phyloP scores from a whole-genome alignment of 2,329 filamentous ascomycete species.

The Ramularia collo-cygni region DNA sequence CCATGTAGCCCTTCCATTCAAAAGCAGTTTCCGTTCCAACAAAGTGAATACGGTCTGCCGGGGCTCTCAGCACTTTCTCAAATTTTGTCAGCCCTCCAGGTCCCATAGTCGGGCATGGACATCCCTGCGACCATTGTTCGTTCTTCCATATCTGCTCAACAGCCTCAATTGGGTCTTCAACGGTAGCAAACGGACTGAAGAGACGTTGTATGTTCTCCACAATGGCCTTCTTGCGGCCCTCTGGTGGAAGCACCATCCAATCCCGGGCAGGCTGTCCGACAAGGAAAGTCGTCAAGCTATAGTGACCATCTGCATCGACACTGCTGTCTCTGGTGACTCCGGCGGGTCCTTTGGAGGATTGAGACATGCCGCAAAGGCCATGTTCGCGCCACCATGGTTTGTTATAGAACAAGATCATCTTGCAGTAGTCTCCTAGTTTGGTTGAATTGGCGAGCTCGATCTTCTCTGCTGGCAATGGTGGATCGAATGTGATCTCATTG shows the following conservation, averaged over 20 bases:
- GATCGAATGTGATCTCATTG: slow-evolving; percentile 42
- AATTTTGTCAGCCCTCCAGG: slow-evolving; percentile 22
- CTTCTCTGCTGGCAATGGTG: slow-evolving; percentile 40
- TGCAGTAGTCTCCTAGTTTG: slow-evolving; percentile 43
- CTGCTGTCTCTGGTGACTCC: slow-evolving; percentile 42
- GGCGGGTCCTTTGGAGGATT: slow-evolving; percentile 42
- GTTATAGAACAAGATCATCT: slow-evolving; percentile 44
- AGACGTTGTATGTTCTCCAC: slow-evolving; percentile 32
- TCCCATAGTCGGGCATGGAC: slow-evolving; percentile 23
- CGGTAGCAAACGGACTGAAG: slow-evolving; percentile 22
- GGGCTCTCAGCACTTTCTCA: slow-evolving; percentile 19
- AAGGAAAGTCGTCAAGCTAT: slow-evolving; percentile 37
- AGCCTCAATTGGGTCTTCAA: slow-evolving; percentile 28
- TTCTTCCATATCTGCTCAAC: slow-evolving; percentile 25
- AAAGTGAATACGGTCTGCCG: slow-evolving; percentile 43
- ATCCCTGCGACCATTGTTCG: slow-evolving; percentile 25
- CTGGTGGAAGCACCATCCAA: slow-evolving; percentile 29
- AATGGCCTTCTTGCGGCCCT: slow-evolving; percentile 28
- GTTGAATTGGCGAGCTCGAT: slow-evolving; percentile 17
- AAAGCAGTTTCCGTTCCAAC: slow-evolving; percentile 48
- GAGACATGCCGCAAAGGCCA: slow-evolving; percentile 41
- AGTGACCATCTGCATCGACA: slow-evolving; percentile 20
- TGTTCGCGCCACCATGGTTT: slow-evolving; percentile 42
- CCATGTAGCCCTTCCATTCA: slow-evolving; percentile 54
- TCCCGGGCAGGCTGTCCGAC: slow-evolving; percentile 32